phyloP scores from a whole-genome alignment of 148 eudicot species.

The Fagopyrum homotropicum region DNA sequence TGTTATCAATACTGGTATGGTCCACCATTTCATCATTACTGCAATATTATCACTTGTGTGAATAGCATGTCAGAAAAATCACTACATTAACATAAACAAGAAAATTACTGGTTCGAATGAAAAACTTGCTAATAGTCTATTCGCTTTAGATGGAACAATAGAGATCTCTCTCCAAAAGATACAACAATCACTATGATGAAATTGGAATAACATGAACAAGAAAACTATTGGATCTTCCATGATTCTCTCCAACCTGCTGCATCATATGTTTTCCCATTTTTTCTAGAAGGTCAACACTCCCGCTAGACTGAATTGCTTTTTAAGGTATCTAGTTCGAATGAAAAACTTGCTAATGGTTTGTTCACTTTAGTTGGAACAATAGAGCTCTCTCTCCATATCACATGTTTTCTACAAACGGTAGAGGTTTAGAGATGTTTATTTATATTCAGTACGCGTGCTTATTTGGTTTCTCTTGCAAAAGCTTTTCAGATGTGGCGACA shows the following conservation, averaged over 20 bases:
- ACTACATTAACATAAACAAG: background rate
- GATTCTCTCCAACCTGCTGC: background rate
- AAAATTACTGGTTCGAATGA: background rate
- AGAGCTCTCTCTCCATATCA: background rate
- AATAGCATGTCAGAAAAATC: conserved; percentile 17
- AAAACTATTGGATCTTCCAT: background rate
- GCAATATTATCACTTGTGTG: conserved; percentile 76
- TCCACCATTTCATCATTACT: conserved; percentile 55
- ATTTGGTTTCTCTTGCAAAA: background rate
- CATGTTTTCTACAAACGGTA: too few relatives aligned
- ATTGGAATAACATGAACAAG: background rate
- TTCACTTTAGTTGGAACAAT: background rate
- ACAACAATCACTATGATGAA: background rate
- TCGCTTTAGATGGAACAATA: too few relatives aligned
- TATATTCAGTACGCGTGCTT: background rate
- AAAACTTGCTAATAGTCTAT: too few relatives aligned
- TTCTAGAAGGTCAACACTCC: background rate
- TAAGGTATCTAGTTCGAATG: background rate
- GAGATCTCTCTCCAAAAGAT: background rate
- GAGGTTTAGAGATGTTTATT: too few relatives aligned
- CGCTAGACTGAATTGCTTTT: background rate
- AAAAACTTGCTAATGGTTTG: background rate
- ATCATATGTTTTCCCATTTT: conserved; percentile 2
- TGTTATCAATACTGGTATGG: conserved; percentile 37
- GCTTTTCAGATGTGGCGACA: background rate